Base-by-base conservation (phyloP, 2,329 filamentous ascomycete species). In the Fusarium protoensiforme region DNA sequence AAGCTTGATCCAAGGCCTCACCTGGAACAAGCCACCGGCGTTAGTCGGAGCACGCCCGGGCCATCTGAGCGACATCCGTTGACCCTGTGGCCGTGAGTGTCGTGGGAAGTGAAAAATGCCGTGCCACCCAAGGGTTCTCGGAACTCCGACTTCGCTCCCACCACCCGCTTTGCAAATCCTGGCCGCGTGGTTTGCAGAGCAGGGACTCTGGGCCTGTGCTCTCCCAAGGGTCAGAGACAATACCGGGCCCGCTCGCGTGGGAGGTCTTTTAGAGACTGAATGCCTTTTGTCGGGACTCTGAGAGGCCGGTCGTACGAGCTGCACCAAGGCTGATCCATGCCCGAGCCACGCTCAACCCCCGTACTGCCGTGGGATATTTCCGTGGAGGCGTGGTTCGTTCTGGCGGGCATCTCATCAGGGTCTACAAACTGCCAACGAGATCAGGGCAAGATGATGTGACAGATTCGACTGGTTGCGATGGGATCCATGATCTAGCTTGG, bases 61-160 rank as follows among this genome's bases (percentile, higher is more conserved):
- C 48, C 73, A 64, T 54, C 61, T 68, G 57, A 67, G 61, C 59
- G 67, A 69, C 46, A 65, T 72, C 43, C 64, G 57, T 63, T 73
- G 62, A 65, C 51, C 36, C 60, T 54, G 41, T 67, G 65, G 38
- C 20, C 39, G 54, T 5, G 43, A 58, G 22, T 9, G 22, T 27
- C 16, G 62, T 67, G 66, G 67, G 70, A 67, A 73, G 67, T 46
- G 71, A 24, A 53, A 65, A 56, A 74, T 61, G 61, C 61, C 58
- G 65, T 65, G 48, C 61, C 29, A 67, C 61, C 65, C 57, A 72
- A 69, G 69, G 59, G 65, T 64, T 60, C 67, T 65, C 51, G 58
- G 53, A 65, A 63, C 69, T 77, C 75, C 76, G 69, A 74, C 64
- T 72, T 78, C 68, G 77, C 75, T 76, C 64, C 63, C 27, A 38